These are phyloP conservation scores for Fabrea salina DNA, from an alignment of 169 alveolate genomes.

Conservation along the genomic window DNA sequence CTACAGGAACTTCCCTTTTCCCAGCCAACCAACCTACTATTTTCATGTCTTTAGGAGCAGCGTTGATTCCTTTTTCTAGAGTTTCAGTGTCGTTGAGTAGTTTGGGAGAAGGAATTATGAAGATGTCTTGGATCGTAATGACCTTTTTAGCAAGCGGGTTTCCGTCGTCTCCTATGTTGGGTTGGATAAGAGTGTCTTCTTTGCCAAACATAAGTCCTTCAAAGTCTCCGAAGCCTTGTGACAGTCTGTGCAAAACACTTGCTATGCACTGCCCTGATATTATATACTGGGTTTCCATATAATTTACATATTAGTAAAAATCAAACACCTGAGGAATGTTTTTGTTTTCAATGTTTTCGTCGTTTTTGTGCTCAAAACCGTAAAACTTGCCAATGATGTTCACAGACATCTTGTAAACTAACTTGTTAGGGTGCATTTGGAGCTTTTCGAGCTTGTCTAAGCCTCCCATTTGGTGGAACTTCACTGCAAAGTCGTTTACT, in stretches of 20 bases:
- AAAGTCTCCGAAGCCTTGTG: neutral
- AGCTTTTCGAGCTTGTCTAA: neutral
- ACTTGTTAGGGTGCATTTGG: neutral
- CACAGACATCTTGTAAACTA: neutral
- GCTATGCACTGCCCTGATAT: neutral
- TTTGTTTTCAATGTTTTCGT: no score
- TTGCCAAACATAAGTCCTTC: slow-evolving; percentile 3
- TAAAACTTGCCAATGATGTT: neutral
- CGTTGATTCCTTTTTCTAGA: neutral
- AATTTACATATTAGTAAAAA: no score
- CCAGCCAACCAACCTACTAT: slow-evolving; percentile 6
- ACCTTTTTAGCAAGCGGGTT: neutral
- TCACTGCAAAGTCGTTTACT: neutral
- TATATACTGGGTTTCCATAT: no score
- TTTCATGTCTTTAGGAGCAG: neutral
- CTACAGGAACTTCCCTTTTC: neutral
- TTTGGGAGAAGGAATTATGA: neutral
- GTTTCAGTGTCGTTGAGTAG: neutral
- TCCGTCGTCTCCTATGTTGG: neutral
- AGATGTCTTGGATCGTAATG: neutral
- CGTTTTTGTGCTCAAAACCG: no score
- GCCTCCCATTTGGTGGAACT: neutral
- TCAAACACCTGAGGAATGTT: no score
- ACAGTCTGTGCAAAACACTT: neutral
- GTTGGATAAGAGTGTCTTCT: neutral